These are phyloP conservation scores for Apostasia shenzhenica DNA, from an alignment of 106 monocot genomes.

Conservation along the genomic window DNA sequence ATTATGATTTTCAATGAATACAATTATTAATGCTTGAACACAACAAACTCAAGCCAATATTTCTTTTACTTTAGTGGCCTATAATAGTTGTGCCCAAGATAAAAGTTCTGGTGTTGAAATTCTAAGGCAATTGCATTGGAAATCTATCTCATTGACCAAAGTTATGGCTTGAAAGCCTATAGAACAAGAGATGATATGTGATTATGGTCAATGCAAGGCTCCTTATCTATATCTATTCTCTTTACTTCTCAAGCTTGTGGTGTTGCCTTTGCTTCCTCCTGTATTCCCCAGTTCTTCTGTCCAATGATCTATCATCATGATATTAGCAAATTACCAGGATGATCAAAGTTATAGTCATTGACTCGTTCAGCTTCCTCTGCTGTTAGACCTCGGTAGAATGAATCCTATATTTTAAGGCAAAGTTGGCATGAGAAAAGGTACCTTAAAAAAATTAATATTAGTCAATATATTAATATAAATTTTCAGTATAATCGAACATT, in stretches of 20 bases:
- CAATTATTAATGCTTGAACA: too few species aligned
- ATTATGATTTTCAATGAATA: too few species aligned
- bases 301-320: background rate
- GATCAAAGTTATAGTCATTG: conserved; percentile 31
- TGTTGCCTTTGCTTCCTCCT: background rate
- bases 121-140: background rate
- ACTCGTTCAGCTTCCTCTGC: conserved; percentile 28
- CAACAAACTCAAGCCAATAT: too few species aligned
- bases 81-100: too few species aligned
- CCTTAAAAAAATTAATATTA: too few species aligned
- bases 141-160: background rate
- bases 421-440: too few species aligned
- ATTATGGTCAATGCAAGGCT: background rate
- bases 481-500: too few species aligned
- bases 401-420: conserved; percentile 12
- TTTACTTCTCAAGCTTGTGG: background rate
- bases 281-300: background rate
- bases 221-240: background rate
- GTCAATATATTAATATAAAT: too few species aligned
- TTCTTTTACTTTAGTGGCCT: too few species aligned
- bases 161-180: background rate
- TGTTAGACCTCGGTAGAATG: conserved; percentile 27
- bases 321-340: conserved; percentile 18
- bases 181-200: background rate
- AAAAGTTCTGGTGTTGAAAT: background rate